Evolutionary conservation across 768 basidiomycete species (phyloP).

Genomic region (Calocybe gangraenosa): DNA sequence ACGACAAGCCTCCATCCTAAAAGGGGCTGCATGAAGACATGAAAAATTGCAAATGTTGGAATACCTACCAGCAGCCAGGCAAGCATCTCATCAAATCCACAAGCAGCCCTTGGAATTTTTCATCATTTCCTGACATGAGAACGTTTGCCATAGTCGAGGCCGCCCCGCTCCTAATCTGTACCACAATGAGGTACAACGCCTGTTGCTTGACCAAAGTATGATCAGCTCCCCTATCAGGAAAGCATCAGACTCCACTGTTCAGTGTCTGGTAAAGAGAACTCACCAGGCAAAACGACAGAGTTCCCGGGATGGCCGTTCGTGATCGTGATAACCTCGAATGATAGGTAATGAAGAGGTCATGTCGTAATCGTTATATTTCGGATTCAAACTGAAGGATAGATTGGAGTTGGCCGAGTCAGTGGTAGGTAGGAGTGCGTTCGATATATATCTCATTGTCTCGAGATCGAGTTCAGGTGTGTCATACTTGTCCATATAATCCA

Average conservation of each 20-base stretch:
- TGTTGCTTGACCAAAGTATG: slow-evolving; percentile 3
- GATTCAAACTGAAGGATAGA: no score
- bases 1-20: slow-evolving; percentile 2
- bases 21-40: background rate
- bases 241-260: background rate
- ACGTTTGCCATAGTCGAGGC: background rate
- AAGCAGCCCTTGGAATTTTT: background rate
- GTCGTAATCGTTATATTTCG: no score
- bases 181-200: background rate
- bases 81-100: background rate
- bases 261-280: background rate
- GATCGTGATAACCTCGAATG: background rate
- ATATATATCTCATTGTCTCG: no score
- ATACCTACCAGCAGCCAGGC: background rate
- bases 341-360: no score
- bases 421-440: no score
- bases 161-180: slow-evolving; percentile 1
- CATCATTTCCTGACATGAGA: background rate
- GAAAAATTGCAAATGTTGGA: background rate
- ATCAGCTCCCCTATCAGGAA: background rate
- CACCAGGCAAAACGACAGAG: background rate
- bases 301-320: background rate
- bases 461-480: background rate
- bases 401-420: no score
- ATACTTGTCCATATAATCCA: background rate